These are phyloP conservation scores for Psilocybe azurescens DNA, from an alignment of 768 basidiomycete species.

Conservation along the genomic window DNA sequence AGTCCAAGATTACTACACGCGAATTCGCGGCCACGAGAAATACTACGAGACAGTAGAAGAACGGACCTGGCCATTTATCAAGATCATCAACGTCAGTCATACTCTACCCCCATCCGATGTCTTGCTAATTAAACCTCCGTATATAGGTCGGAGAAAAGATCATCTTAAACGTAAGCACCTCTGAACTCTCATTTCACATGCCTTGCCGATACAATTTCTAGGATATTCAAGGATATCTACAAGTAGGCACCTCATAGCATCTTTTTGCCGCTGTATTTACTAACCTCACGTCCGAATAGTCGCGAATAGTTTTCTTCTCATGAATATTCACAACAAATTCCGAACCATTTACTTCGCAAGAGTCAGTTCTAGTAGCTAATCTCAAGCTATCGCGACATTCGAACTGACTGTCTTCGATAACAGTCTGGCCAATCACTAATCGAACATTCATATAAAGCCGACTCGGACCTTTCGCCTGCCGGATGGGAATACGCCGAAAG, in stretches of 20 bases:
- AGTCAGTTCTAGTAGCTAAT: constrained; percentile 49
- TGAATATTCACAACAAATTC: constrained; percentile 97
- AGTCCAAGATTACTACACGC: constrained; percentile 86
- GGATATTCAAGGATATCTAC: constrained; percentile 90
- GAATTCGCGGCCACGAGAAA: constrained; percentile 86
- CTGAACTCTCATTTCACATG: background rate
- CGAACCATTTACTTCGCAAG: constrained; percentile 96
- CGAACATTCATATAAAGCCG: constrained; percentile 98
- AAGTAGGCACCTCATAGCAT: constrained; percentile 54
- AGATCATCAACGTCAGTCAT: constrained; percentile 81
- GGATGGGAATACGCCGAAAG: constrained; percentile 96
- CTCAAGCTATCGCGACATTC: background rate
- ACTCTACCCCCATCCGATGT: constrained; percentile 12
- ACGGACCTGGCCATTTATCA: constrained; percentile 90
- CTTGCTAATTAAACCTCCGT: constrained; percentile 11
- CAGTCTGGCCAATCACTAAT: constrained; percentile 98
- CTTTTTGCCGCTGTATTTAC: background rate
- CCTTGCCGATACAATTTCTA: constrained; percentile 25
- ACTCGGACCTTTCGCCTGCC: constrained; percentile 92
- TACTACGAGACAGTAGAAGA: constrained; percentile 93
- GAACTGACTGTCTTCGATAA: background rate
- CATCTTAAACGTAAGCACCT: constrained; percentile 78
- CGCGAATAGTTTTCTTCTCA: constrained; percentile 97
- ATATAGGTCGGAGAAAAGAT: constrained; percentile 94
- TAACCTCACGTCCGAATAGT: constrained; percentile 46